Evolutionary conservation across 768 basidiomycete species (phyloP).

Genomic region (Russula foetens): DNA sequence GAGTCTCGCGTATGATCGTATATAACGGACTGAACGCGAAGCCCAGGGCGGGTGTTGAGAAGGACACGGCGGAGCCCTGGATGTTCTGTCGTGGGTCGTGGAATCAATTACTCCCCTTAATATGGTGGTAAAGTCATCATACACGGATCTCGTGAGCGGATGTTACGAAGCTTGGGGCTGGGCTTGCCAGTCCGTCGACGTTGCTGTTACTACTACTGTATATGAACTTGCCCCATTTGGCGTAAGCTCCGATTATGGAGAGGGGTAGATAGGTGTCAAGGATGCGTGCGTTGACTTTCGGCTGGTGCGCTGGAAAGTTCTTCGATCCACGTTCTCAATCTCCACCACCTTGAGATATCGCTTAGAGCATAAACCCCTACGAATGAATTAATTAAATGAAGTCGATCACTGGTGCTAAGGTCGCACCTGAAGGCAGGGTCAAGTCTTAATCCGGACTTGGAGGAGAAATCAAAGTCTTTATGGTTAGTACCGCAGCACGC

Average conservation of each 20-base stretch:
- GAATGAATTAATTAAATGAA: not conserved
- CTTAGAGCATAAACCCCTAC: constrained; percentile 81
- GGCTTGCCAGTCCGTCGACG: constrained; percentile 85
- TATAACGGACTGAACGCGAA: constrained; percentile 95
- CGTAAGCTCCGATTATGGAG: constrained; percentile 66
- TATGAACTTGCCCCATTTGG: constrained; percentile 71
- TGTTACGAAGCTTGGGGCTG: constrained; percentile 89
- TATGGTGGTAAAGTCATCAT: not conserved
- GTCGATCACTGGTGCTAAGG: not conserved
- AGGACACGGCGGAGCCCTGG: constrained; percentile 57
- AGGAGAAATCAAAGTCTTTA: constrained; percentile 86
- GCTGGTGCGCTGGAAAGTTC: constrained; percentile 76
- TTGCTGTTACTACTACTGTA: constrained; percentile 76
- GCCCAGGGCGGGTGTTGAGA: constrained; percentile 82
- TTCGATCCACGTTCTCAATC: constrained; percentile 96
- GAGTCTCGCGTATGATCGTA: constrained; percentile 91
- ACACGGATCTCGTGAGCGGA: constrained; percentile 69
- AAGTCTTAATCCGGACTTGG: constrained; percentile 65
- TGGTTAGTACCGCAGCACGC: constrained; percentile 74
- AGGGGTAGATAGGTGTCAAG: constrained; percentile 44
- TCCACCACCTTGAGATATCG: constrained; percentile 92
- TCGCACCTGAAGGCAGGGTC: constrained; percentile 83
- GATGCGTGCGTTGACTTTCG: constrained; percentile 51
- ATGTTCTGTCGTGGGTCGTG: constrained; percentile 41
- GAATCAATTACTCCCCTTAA: constrained; percentile 10